Percentiles rank a stretch among this genome's conserved stretches.
These are phyloP conservation scores for Polychytrium aggregatum DNA, from an alignment of 192 early-diverging fungal species.

Conservation along the genomic window DNA sequence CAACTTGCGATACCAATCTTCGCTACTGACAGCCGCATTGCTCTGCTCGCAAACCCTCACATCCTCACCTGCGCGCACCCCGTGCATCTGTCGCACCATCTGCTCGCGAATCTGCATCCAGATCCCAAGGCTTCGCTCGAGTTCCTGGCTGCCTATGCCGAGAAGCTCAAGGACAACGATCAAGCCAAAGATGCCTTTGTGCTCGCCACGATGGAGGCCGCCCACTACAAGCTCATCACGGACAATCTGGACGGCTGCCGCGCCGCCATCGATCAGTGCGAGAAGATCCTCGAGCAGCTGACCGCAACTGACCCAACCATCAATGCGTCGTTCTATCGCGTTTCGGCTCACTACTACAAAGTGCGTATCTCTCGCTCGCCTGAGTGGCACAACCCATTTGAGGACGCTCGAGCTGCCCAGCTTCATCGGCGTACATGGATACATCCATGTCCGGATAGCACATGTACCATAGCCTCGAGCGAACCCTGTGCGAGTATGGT, in stretches of 20 bases:
- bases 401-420: no score
- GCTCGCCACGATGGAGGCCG: conserved; percentile 74
- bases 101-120: conserved; percentile 8
- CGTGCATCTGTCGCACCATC: no score
- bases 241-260: conserved; percentile 77
- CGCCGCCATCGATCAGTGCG: conserved; percentile 70
- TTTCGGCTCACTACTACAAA: conserved; percentile 95
- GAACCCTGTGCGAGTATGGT: no score
- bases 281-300: conserved; percentile 67
- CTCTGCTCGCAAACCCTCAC: neutral
- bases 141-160: conserved; percentile 62
- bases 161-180: conserved; percentile 45
- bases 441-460: neutral
- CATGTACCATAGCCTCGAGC: no score
- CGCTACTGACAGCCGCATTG: no score
- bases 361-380: conserved; percentile 17
- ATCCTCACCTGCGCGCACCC: neutral
- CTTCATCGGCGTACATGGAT: neutral
- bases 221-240: conserved; percentile 68
- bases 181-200: conserved; percentile 76
- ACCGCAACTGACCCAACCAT: conserved; percentile 71
- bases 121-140: conserved; percentile 56
- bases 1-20: no score
- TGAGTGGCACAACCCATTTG: conserved; percentile 7
- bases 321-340: conserved; percentile 88